phyloP scores from a whole-genome alignment of 306 rosid genomes.

The Lablab purpureus region DNA sequence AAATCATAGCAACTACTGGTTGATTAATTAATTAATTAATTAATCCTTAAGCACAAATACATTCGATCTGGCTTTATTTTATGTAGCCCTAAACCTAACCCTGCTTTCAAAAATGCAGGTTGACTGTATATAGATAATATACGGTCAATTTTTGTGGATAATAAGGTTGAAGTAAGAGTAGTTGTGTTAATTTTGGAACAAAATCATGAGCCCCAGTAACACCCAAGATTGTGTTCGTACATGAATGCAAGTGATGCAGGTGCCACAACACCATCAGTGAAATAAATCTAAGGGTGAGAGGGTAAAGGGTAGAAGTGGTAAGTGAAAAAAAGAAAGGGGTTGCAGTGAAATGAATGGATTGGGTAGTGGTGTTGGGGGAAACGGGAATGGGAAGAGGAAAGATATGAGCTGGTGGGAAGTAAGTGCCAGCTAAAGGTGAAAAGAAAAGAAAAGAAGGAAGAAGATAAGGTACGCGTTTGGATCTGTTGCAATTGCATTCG shows the following conservation, averaged over 20 bases:
- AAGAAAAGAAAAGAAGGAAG: neutral
- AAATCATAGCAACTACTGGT: slow-evolving; percentile 30
- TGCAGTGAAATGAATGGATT: no score
- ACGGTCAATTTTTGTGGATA: slow-evolving; percentile 17
- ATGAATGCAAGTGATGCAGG: slow-evolving; percentile 16
- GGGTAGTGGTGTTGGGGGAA: neutral
- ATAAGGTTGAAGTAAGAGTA: slow-evolving; percentile 17
- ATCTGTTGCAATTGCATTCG: neutral
- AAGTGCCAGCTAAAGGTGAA: slow-evolving; percentile 55
- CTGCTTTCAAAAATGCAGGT: slow-evolving; percentile 39
- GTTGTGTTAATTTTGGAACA: neutral
- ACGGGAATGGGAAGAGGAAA: neutral
- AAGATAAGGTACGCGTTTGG: slow-evolving; percentile 47
- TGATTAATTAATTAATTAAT: no score
- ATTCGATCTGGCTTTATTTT: slow-evolving; percentile 3
- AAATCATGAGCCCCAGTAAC: neutral
- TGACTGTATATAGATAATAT: slow-evolving; percentile 22
- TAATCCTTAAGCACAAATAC: neutral
- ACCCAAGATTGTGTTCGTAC: neutral
- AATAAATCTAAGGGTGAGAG: neutral
- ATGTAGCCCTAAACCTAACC: slow-evolving; percentile 36
- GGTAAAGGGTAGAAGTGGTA: neutral
- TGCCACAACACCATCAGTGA: no score
- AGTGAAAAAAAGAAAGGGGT: neutral
- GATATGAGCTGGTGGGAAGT: slow-evolving; percentile 47